Evolutionary conservation across 108 stramenopile genomes (phyloP).

Genomic region (Aurantiochytrium sp.): DNA sequence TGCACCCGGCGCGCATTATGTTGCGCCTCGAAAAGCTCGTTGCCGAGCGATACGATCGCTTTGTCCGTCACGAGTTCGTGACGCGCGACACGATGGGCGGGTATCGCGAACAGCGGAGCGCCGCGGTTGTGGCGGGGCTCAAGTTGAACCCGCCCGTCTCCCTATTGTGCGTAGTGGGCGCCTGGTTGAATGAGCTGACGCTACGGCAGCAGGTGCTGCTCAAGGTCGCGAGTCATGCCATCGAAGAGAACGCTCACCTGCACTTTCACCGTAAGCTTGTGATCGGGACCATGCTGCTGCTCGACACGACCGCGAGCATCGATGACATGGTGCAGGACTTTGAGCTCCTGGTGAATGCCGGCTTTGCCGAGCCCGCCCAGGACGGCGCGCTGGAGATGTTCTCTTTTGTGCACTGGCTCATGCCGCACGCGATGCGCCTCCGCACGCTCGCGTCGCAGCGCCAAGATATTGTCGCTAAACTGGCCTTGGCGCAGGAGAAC

Average conservation of each 20-base stretch:
- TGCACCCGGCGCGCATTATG: not conserved
- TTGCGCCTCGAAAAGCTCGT: not conserved
- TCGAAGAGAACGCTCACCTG: not conserved
- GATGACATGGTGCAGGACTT: not conserved
- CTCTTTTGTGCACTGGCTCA: not conserved
- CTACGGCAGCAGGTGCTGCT: not conserved
- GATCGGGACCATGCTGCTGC: not conserved
- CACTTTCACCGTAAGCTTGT: not conserved
- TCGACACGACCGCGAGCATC: not conserved
- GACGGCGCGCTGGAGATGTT: not conserved
- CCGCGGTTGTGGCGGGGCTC: not conserved
- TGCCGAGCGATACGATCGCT: not conserved
- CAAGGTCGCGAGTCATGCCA: not conserved
- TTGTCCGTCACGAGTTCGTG: not conserved
- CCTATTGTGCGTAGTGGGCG: not conserved
- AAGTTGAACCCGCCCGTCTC: not conserved
- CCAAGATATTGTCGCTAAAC: not conserved
- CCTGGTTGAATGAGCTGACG: not conserved
- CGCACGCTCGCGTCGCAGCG: not conserved
- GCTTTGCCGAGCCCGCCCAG: not conserved
- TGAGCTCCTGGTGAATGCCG: not conserved
- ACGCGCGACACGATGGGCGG: not conserved
- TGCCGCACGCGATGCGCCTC: not conserved
- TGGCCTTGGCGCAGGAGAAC: not conserved
- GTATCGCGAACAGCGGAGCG: not conserved